Evolutionary conservation across 129 eudicot genomes (phyloP).

Genomic region (Helianthus tuberosus): DNA sequence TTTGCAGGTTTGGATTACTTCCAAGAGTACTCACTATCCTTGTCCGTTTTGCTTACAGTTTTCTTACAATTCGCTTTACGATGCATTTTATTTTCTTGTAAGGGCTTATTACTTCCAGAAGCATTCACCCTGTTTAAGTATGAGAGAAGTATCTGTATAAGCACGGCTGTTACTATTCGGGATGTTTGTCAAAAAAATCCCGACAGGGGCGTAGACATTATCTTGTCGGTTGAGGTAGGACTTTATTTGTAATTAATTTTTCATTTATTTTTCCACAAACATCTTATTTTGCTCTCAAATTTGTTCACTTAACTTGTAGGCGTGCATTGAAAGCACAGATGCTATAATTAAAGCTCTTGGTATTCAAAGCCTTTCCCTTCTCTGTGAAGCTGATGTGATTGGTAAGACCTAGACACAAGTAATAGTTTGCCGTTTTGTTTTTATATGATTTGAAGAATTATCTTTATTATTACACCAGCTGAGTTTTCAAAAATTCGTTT

Average conservation of each 20-base stretch:
- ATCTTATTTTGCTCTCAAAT: constrained; percentile 22
- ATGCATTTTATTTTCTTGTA: constrained; percentile 14
- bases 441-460: not conserved
- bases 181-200: constrained; percentile 93
- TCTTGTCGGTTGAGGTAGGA: constrained; percentile 85
- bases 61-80: constrained; percentile 1
- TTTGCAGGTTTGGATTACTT: constrained; percentile 65
- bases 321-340: constrained; percentile 78
- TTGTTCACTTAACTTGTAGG: constrained; percentile 47
- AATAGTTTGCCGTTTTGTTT: not conserved
- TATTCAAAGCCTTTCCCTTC: constrained; percentile 84
- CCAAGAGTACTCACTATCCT: not conserved
- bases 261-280: not conserved
- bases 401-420: constrained; percentile 48
- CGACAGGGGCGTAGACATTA: constrained; percentile 95
- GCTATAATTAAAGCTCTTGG: constrained; percentile 79
- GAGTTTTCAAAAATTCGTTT: constrained; percentile 1
- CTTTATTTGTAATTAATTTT: constrained; percentile 16
- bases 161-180: constrained; percentile 78
- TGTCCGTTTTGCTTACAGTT: constrained; percentile 8
- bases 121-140: constrained; percentile 48
- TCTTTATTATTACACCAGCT: not conserved
- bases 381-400: constrained; percentile 97
- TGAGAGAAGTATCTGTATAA: constrained; percentile 59
- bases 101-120: constrained; percentile 83